These are phyloP conservation scores for Claviceps sp. DNA, from an alignment of 2,329 filamentous ascomycete genomes.

Conservation along the genomic window DNA sequence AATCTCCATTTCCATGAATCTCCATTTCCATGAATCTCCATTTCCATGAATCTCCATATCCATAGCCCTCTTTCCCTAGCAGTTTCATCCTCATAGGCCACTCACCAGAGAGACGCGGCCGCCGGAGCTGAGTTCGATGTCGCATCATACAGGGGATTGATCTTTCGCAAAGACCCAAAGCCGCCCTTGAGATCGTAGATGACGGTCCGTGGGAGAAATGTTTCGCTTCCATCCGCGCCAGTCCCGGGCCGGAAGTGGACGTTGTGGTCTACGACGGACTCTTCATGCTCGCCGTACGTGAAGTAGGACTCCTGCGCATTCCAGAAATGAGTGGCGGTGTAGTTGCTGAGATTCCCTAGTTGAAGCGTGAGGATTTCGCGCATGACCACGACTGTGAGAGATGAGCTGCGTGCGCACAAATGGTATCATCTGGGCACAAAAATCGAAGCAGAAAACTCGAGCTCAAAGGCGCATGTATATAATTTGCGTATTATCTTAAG, in stretches of 20 bases:
- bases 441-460: neutral
- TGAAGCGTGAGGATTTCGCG: slow-evolving; percentile 92
- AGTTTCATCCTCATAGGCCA: neutral
- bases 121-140: slow-evolving; percentile 16
- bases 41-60: neutral
- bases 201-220: slow-evolving; percentile 79
- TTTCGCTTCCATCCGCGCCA: slow-evolving; percentile 73
- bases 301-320: slow-evolving; percentile 98
- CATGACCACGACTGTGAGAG: slow-evolving; percentile 37
- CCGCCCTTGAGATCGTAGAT: slow-evolving; percentile 93
- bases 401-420: neutral
- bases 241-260: slow-evolving; percentile 79
- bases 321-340: slow-evolving; percentile 93
- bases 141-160: slow-evolving; percentile 74
- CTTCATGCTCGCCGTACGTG: slow-evolving; percentile 53
- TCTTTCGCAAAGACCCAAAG: slow-evolving; percentile 77
- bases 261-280: slow-evolving; percentile 32
- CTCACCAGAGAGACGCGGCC: slow-evolving; percentile 21
- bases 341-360: slow-evolving; percentile 85
- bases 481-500: too few species aligned
- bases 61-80: neutral
- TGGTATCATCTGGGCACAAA: neutral
- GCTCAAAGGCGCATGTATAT: neutral
- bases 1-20: neutral
- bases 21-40: too few species aligned